phyloP scores from a whole-genome alignment of 768 basidiomycete species.

The Filobasidium wieringae region DNA sequence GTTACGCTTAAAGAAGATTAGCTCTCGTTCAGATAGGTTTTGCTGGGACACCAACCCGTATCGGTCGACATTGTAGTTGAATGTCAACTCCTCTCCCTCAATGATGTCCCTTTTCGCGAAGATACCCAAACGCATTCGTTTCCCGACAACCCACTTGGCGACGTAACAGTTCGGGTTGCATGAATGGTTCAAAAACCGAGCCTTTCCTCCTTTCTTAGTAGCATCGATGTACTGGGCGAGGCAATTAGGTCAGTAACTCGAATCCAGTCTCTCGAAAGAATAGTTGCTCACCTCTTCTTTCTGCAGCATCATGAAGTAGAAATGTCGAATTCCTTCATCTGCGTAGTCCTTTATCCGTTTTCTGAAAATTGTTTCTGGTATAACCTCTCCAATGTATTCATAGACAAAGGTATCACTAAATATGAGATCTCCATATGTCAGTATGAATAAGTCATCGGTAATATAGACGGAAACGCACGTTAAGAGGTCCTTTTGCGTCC shows the following conservation, averaged over 20 bases:
- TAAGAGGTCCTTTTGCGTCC: conserved; percentile 49
- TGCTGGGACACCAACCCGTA: conserved; percentile 78
- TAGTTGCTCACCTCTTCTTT: conserved; percentile 68
- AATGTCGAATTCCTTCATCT: conserved; percentile 83
- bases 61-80: conserved; percentile 99
- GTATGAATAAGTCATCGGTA: background rate
- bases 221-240: conserved; percentile 79
- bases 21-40: background rate
- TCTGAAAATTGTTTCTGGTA: conserved; percentile 71
- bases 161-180: conserved; percentile 97
- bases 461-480: conserved; percentile 40
- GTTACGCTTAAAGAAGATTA: background rate
- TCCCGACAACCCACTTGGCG: conserved; percentile 90
- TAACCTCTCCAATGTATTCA: conserved; percentile 95
- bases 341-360: conserved; percentile 91
- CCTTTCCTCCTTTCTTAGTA: conserved; percentile 90
- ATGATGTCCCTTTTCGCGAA: conserved; percentile 67
- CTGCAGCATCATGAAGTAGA: conserved; percentile 99
- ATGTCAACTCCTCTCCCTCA: conserved; percentile 80
- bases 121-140: conserved; percentile 88
- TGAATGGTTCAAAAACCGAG: conserved; percentile 94
- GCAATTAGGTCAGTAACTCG: background rate
- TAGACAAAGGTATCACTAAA: conserved; percentile 82
- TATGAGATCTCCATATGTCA: background rate
- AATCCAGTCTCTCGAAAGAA: background rate